Evolutionary conservation across 495 filamentous ascomycete species (phyloP).

Genomic region (Neurospora sp.): DNA sequence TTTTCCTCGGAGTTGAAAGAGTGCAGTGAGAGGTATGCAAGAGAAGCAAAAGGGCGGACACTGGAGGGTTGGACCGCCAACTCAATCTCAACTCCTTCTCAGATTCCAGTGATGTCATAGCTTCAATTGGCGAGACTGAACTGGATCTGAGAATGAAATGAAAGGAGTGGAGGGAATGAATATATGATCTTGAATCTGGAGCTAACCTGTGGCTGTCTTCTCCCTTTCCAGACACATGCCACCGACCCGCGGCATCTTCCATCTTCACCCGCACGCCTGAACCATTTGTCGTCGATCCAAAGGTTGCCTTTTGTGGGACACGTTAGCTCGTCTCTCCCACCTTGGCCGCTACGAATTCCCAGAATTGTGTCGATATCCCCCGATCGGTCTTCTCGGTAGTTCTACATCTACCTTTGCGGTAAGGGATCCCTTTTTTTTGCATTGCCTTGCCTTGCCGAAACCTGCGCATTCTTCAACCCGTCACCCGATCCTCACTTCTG

Average conservation of each 20-base stretch:
- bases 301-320: conserved; percentile 51
- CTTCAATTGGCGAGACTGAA: conserved; percentile 11
- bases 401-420: conserved; percentile 50
- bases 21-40: conserved; percentile 20
- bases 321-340: conserved; percentile 64
- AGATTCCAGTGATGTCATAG: conserved; percentile 16
- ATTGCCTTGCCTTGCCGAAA: conserved; percentile 1
- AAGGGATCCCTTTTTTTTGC: conserved; percentile 42
- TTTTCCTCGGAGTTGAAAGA: conserved; percentile 19
- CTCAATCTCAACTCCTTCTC: conserved; percentile 9
- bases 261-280: conserved; percentile 31
- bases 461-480: neutral
- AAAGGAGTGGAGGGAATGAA: neutral
- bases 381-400: conserved; percentile 29
- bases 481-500: neutral
- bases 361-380: conserved; percentile 42
- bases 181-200: neutral
- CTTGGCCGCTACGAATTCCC: conserved; percentile 18
- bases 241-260: conserved; percentile 46
- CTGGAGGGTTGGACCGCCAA: conserved; percentile 20
- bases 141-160: conserved; percentile 16
- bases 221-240: conserved; percentile 38
- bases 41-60: conserved; percentile 2
- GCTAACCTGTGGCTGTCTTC: conserved; percentile 23
- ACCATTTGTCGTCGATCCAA: conserved; percentile 26